Evolutionary conservation across 176 grass and related monocot genomes (phyloP), one percentile per base, ranked within the genome.

Genomic region (Eleusine indica): DNA sequence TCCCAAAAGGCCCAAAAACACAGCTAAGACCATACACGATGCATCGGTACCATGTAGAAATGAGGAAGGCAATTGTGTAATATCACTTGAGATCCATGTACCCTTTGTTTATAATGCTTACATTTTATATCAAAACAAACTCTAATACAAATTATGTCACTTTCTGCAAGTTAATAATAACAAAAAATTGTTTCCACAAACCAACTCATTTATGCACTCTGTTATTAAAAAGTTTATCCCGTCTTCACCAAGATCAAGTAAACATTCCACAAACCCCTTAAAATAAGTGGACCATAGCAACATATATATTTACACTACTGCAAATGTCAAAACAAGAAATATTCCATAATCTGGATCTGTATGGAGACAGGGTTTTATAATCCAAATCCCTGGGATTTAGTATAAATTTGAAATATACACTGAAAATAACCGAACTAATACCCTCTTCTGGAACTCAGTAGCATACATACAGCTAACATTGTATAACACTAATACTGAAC

Each of bases 251-350:
- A 35, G 32, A 35, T 35, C 32, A 57, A 21, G 54, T 57, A 57
- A 57, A 57, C 17, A 57, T 57, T 57, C 21, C 17, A 57, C 18
- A 57, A 7, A 57, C 16, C 18, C 18, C 18, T 7, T 4, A 4
- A 60, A 76, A 40, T 21, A 22, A 44, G 9, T 64, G 57, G 39
- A 30, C 11, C 82, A 68, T 77, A 46, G 47, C 4, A 6, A 30
- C 7, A 6, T 68, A 76, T 68, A 28, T 77, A 49, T 69, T 68
- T 65, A 21, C 56, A 39, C 57, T 84, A 1, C 40, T 79, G 0
- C 4, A 43, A 66, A 35, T 48, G 39, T 37, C 65, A 79, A 83
- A 71, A 83, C 16, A 79, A n/a, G 46, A 71, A 61, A 79, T 16
- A 19, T 18, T 66, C 68, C 70, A 19, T 56, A n/a, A 25, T 41